Conservation (phyloP, 176 grass and related monocot species). For the Hordeum marinum region DNA sequence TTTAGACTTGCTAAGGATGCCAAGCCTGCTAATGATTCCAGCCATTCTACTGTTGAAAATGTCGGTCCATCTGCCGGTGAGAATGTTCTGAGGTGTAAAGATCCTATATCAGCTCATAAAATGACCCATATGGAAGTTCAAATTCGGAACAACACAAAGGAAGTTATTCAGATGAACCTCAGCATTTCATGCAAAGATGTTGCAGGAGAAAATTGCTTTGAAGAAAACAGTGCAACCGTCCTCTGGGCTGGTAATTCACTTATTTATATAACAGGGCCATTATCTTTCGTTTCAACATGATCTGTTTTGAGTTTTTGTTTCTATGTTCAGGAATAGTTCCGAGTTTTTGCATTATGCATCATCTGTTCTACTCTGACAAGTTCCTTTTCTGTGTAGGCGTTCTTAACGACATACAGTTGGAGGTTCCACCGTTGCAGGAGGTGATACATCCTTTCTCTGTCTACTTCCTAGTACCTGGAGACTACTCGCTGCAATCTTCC, state of each 20-base stretch:
- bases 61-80: slow-evolving; percentile 1
- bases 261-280: not conserved
- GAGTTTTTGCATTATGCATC: not conserved
- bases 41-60: slow-evolving; percentile 3
- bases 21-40: not conserved
- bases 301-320: not conserved
- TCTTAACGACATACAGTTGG: slow-evolving; percentile 71
- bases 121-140: slow-evolving; percentile 83
- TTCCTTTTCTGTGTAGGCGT: slow-evolving; percentile 42
- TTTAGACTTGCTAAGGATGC: slow-evolving; percentile 61
- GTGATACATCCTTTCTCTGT: slow-evolving; percentile 73
- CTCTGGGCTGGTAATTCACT: slow-evolving; percentile 72
- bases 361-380: not conserved
- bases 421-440: slow-evolving; percentile 85
- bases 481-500: slow-evolving; percentile 76
- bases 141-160: slow-evolving; percentile 90
- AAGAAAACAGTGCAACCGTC: slow-evolving; percentile 76
- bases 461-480: slow-evolving; percentile 93
- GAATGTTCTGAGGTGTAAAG: slow-evolving; percentile 39
- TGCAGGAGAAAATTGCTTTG: slow-evolving; percentile 79
- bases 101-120: slow-evolving; percentile 73
- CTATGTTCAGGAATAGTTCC: not conserved
- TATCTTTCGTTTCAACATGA: not conserved
- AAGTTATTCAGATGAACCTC: slow-evolving; percentile 81
- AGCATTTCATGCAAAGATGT: slow-evolving; percentile 92